phyloP scores from a whole-genome alignment of 306 rosid species.

The Quercus cerris region DNA sequence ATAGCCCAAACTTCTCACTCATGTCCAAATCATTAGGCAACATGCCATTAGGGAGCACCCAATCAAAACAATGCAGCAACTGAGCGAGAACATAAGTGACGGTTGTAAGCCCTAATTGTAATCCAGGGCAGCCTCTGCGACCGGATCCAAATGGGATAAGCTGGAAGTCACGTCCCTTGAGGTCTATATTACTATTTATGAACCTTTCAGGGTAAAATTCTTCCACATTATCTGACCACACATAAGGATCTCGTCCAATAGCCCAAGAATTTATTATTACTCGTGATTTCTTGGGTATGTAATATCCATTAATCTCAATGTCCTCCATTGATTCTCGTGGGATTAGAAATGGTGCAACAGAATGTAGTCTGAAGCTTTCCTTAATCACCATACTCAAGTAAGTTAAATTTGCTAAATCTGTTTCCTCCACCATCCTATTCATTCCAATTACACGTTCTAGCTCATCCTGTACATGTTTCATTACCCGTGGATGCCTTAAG shows the following conservation, averaged over 20 bases:
- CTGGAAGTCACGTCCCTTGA: constrained; percentile 28
- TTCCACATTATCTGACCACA: constrained; percentile 38
- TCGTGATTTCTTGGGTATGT: constrained; percentile 27
- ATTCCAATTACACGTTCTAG: constrained; percentile 25
- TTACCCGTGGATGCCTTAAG: constrained; percentile 35
- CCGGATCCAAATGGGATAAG: constrained; percentile 53
- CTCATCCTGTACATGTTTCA: constrained; percentile 44
- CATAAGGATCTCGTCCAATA: constrained; percentile 34
- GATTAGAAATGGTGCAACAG: constrained; percentile 25
- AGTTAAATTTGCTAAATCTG: constrained; percentile 22
- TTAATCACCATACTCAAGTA: constrained; percentile 42
- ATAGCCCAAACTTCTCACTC: constrained; percentile 38
- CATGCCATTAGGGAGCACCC: constrained; percentile 30
- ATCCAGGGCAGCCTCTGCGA: constrained; percentile 41
- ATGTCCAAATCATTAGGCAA: constrained; percentile 29
- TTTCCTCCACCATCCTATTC: constrained; percentile 33
- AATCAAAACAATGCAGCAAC: constrained; percentile 39
- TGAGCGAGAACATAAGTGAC: constrained; percentile 33
- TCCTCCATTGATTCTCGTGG: constrained; percentile 35
- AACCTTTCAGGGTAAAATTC: constrained; percentile 48
- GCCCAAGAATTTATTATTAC: constrained; percentile 36
- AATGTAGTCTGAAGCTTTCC: constrained; percentile 40
- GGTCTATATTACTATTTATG: not conserved
- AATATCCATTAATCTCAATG: constrained; percentile 26
- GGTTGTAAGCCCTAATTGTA: constrained; percentile 33